Percentiles rank a stretch among this genome's conserved stretches.
Conservation (phyloP, 257 asterid species). For the Solanum habrochaites region DNA sequence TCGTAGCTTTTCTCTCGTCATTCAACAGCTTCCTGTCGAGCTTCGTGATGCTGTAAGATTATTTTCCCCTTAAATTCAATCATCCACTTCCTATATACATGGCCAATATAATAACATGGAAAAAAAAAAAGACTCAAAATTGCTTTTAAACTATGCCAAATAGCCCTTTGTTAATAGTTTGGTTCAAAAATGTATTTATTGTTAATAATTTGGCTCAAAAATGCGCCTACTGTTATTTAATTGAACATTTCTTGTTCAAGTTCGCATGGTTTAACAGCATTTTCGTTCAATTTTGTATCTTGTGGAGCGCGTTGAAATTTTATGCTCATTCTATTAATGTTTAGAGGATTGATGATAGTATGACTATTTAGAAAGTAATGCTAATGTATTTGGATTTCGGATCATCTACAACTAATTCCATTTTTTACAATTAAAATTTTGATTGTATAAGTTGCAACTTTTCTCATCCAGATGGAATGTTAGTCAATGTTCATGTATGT, state of each 20-base stretch:
- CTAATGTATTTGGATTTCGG: not conserved
- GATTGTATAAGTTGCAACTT: not conserved
- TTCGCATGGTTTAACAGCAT: not conserved
- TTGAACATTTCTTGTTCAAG: not conserved
- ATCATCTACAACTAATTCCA: not conserved
- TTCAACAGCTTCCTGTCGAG: conserved; percentile 86
- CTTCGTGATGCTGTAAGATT: conserved; percentile 83
- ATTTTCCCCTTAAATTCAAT: not conserved
- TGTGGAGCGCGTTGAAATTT: too few species aligned
- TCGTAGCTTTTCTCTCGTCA: conserved; percentile 74
- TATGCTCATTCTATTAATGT: not conserved
- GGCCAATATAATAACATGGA: too few species aligned
- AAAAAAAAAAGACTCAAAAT: too few species aligned
- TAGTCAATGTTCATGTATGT: not conserved
- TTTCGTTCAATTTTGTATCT: not conserved
- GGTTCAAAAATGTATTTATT: not conserved
- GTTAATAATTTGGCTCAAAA: not conserved
- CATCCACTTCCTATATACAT: too few species aligned
- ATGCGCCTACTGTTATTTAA: not conserved
- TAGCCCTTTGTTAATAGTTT: not conserved
- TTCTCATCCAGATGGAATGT: not conserved
- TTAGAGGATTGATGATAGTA: not conserved
- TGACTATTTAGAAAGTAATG: not conserved
- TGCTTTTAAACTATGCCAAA: not conserved
- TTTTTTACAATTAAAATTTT: not conserved